Percentiles rank a stretch among this genome's conserved stretches.
phyloP scores from a whole-genome alignment of 108 stramenopile genomes.

The Schizochytrium sp. region DNA sequence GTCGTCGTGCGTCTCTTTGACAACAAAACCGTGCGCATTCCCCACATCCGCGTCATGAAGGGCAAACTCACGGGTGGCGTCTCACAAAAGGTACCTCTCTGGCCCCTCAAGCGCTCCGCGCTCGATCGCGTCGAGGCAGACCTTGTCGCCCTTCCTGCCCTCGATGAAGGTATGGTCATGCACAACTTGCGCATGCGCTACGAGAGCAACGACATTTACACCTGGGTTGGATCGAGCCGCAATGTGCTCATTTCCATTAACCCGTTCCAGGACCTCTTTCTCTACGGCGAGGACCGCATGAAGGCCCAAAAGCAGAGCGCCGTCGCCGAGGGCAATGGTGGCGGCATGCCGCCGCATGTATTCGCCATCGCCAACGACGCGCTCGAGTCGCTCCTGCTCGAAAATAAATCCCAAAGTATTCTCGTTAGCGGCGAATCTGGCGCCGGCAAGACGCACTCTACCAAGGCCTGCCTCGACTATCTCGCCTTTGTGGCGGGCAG shows the following conservation, averaged over 20 bases:
- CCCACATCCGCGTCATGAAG: neutral
- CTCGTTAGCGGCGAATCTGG: slow-evolving; percentile 29
- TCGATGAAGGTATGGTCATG: slow-evolving; percentile 46
- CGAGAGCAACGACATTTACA: slow-evolving; percentile 43
- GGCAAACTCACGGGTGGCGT: neutral
- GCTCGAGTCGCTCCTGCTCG: slow-evolving; percentile 75
- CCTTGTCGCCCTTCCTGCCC: slow-evolving; percentile 33
- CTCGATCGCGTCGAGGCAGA: slow-evolving; percentile 33
- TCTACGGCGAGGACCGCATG: neutral
- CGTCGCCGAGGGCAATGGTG: neutral
- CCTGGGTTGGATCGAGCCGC: slow-evolving; percentile 57
- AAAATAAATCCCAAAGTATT: slow-evolving; percentile 40
- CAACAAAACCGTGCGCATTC: neutral
- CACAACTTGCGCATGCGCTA: slow-evolving; percentile 47
- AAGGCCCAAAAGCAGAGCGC: neutral
- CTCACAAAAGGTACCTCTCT: neutral
- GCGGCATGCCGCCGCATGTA: slow-evolving; percentile 63
- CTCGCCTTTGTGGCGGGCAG: slow-evolving; percentile 19
- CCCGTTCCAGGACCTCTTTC: slow-evolving; percentile 37
- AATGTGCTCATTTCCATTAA: slow-evolving; percentile 35
- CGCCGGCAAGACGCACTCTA: slow-evolving; percentile 32
- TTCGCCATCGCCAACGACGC: slow-evolving; percentile 79
- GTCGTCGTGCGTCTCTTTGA: neutral
- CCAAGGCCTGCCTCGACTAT: slow-evolving; percentile 24
- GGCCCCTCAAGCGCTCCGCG: slow-evolving; percentile 25